Conservation (phyloP, 2,329 filamentous ascomycete species). For the Aquanectria penicillioides region DNA sequence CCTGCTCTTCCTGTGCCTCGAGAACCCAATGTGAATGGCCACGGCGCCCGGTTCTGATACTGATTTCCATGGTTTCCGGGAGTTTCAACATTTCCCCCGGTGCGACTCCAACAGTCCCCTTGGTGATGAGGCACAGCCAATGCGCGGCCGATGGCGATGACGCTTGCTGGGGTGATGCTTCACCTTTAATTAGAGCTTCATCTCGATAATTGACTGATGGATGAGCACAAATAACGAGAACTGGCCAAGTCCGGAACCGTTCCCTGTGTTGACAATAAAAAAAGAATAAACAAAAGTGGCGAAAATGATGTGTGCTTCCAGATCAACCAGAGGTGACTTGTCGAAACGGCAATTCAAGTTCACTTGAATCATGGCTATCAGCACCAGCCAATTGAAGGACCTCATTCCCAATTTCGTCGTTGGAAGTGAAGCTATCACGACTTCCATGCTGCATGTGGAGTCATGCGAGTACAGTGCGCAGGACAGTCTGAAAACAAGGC, state of each 20-base stretch:
- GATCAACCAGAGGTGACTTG: no score
- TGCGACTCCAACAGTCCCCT: background rate
- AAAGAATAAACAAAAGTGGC: no score
- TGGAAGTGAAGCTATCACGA: constrained; percentile 17
- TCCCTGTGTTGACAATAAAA: no score
- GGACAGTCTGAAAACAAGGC: constrained; percentile 20
- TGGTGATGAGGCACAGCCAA: background rate
- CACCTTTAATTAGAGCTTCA: no score
- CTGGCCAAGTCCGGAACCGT: no score
- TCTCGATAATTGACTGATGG: no score
- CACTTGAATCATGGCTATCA: no score
- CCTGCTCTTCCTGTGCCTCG: background rate
- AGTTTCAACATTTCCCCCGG: background rate
- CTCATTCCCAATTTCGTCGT: no score
- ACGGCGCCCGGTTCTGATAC: background rate
- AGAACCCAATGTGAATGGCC: background rate
- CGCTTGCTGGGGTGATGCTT: no score
- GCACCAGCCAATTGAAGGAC: background rate
- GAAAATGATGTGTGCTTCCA: no score
- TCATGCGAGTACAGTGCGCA: constrained; percentile 1
- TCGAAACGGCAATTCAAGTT: no score
- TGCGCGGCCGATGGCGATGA: background rate
- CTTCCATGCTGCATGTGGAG: background rate
- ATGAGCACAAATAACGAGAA: no score
- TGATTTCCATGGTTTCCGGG: constrained; percentile 5